Evolutionary conservation across 2,329 filamentous ascomycete genomes (phyloP).

Genomic region (Colletotrichum chrysophilum): DNA sequence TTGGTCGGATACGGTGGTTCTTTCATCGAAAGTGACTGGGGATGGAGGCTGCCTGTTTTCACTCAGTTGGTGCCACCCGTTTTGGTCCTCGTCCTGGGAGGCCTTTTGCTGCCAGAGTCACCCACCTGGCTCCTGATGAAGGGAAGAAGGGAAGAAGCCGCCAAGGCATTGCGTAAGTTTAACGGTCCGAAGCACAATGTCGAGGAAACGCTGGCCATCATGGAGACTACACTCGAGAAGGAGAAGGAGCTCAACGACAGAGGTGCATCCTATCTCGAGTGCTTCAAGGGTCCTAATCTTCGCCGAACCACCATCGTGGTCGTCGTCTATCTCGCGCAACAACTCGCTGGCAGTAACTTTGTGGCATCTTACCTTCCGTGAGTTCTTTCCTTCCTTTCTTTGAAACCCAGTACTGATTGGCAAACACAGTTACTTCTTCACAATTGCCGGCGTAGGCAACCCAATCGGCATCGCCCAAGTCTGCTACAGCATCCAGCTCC

Average conservation of each 20-base stretch:
- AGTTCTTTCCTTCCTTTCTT: no score
- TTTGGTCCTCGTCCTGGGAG: not conserved
- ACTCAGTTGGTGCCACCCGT: not conserved
- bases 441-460: conserved; percentile 40
- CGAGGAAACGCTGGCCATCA: conserved; percentile 29
- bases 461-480: conserved; percentile 43
- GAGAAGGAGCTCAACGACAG: conserved; percentile 34
- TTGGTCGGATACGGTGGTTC: conserved; percentile 11
- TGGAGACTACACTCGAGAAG: conserved; percentile 35
- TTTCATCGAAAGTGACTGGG: conserved; percentile 7
- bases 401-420: conserved; percentile 32
- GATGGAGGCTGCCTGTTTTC: conserved; percentile 5
- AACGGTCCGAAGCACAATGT: conserved; percentile 29
- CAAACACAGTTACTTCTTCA: conserved; percentile 41
- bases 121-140: conserved; percentile 43
- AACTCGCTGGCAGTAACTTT: conserved; percentile 59
- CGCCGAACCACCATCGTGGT: conserved; percentile 60
- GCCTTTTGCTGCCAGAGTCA: conserved; percentile 25
- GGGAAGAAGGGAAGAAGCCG: conserved; percentile 35
- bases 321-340: conserved; percentile 69
- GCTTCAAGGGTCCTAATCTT: conserved; percentile 52
- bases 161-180: conserved; percentile 35
- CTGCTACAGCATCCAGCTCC: conserved; percentile 45
- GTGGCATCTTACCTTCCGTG: conserved; percentile 34
- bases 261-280: conserved; percentile 50